phyloP scores from a whole-genome alignment of 1,284 basidiomycete species.

The Ceratobasidium sp. region DNA sequence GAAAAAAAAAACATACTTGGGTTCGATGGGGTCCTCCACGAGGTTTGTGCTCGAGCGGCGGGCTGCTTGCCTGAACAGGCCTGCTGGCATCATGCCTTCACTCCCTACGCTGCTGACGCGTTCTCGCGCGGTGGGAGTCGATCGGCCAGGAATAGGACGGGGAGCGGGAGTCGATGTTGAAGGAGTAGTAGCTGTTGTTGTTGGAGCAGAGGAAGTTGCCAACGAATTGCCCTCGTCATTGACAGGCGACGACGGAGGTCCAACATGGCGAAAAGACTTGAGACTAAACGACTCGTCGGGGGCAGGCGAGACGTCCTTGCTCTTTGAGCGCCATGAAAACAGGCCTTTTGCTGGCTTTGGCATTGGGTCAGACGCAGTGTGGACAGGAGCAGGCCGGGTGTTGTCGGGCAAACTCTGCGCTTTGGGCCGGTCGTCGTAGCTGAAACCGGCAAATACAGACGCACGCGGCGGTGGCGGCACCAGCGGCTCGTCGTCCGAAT shows the following conservation, averaged over 20 bases:
- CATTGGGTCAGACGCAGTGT: background rate
- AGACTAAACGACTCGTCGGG: slow-evolving; percentile 29
- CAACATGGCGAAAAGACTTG: slow-evolving; percentile 32
- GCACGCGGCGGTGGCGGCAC: slow-evolving; percentile 31
- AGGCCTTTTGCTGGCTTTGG: background rate
- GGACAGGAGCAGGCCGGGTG: background rate
- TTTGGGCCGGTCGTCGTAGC: background rate
- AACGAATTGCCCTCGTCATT: background rate
- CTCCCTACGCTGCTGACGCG: slow-evolving; percentile 24
- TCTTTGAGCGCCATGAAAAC: slow-evolving; percentile 16
- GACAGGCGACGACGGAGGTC: slow-evolving; percentile 14
- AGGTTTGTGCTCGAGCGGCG: slow-evolving; percentile 15
- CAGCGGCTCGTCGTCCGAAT: slow-evolving; percentile 31
- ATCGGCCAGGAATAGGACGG: background rate
- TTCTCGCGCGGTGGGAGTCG: background rate
- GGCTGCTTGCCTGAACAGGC: slow-evolving; percentile 13
- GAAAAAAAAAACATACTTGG: background rate
- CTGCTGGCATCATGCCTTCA: slow-evolving; percentile 24
- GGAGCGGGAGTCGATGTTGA: background rate
- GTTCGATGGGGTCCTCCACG: background rate
- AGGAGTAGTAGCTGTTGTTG: slow-evolving; percentile 4
- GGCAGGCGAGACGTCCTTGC: slow-evolving; percentile 1
- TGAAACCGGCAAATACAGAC: slow-evolving; percentile 36
- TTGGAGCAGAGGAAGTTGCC: background rate
- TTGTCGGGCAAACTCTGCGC: slow-evolving; percentile 25